phyloP scores from a whole-genome alignment of 2,329 filamentous ascomycete species.

The Aspergillus uvarum region DNA sequence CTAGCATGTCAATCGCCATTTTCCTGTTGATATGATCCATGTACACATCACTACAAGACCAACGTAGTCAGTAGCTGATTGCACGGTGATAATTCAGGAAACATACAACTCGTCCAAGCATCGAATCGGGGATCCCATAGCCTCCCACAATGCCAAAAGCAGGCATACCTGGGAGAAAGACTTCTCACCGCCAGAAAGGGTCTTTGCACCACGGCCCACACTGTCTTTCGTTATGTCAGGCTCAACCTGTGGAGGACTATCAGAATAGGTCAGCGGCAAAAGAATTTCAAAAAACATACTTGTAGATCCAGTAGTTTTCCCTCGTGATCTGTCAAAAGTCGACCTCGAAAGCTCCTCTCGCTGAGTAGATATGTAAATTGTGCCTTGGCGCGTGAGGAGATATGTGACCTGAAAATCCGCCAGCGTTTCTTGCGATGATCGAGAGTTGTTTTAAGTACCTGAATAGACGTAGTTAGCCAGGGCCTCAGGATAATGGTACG shows the following conservation, averaged over 20 bases:
- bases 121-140: conserved; percentile 91
- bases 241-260: conserved; percentile 50
- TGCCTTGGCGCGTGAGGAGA: conserved; percentile 79
- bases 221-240: conserved; percentile 68
- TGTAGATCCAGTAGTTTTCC: conserved; percentile 73
- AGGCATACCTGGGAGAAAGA: conserved; percentile 97
- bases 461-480: conserved; percentile 3
- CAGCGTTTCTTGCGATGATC: conserved; percentile 71
- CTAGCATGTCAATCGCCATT: conserved; percentile 90
- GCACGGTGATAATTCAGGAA: background rate
- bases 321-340: conserved; percentile 74
- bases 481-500: background rate
- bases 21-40: conserved; percentile 97
- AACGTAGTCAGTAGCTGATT: conserved; percentile 19
- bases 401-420: conserved; percentile 76
- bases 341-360: conserved; percentile 84
- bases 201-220: conserved; percentile 80
- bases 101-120: conserved; percentile 88
- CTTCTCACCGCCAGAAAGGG: conserved; percentile 92
- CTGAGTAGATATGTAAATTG: conserved; percentile 86
- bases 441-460: conserved; percentile 62
- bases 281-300: conserved; percentile 44
- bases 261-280: conserved; percentile 2
- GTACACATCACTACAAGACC: conserved; percentile 71
- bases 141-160: conserved; percentile 90